Evolutionary conservation across 306 rosid species (phyloP), one percentile per base, ranked within the genome.

Genomic region (Medicago lupulina): DNA sequence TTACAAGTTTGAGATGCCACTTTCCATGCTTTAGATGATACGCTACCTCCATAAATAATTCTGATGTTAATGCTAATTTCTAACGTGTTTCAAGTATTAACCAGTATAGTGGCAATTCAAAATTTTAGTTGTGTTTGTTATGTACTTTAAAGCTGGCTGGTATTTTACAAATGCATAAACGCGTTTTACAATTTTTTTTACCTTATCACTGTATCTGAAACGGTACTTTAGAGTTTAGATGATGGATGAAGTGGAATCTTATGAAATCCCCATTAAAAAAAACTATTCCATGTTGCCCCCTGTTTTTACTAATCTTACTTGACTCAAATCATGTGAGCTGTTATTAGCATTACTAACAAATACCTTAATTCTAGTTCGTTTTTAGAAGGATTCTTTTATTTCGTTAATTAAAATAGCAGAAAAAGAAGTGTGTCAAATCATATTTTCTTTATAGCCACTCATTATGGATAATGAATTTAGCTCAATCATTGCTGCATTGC

Each of bases 21-120:
- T 65, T 75, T 75, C 53, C 49, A 49, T 74, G 65, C 62, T 53
- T 51, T 61, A 55, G 65, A 77, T 61, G 15, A 28, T 59, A 64
- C 7, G 71, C 54, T 21, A 31, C 9, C 12, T 46, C 46, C 50
- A 17, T 63, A 65, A 69, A 61, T 43, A 16, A 73, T 58, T 67
- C 67, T 19, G 54, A 54, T 72, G 66, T 67, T 60, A 25, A 9
- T 67, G 74, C 72, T 76, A 67, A 59, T 67, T 70, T 40, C 34
- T 18, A 5, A 62, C 31, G 15, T 71, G 40, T 75, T 70, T 75
- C 18, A 75, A 46, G 25, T 40, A 38, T 34, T 55, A 46, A 43
- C 59, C 31, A 41, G 14, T 79, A 7, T 8, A 54, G 28, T 57
- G 62, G n/a, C 61, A 47, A 23, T 17, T 71, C 18, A 38, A 63